These are phyloP conservation scores for Penicillium daleae DNA, from an alignment of 495 filamentous ascomycete species.

Conservation along the genomic window DNA sequence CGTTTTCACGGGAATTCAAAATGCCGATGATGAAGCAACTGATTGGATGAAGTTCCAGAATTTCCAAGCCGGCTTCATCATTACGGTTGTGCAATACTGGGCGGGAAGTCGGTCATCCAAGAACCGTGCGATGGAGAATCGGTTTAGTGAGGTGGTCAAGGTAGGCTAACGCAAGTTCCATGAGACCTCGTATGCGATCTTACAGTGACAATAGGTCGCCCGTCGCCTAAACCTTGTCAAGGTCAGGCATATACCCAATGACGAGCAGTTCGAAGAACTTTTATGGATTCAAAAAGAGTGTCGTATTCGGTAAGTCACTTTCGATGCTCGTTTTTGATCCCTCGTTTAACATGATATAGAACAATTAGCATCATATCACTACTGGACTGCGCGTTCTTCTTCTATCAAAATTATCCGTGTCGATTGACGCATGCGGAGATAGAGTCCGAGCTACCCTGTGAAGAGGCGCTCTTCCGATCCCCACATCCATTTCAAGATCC, in stretches of 20 bases:
- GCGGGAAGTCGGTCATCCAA: conserved; percentile 43
- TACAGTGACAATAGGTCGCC: conserved; percentile 27
- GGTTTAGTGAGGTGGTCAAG: conserved; percentile 49
- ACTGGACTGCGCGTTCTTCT: conserved; percentile 50
- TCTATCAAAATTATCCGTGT: conserved; percentile 51
- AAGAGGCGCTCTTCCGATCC: conserved; percentile 41
- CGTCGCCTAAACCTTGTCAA: conserved; percentile 44
- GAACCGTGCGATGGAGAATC: conserved; percentile 49
- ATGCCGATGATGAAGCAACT: conserved; percentile 26
- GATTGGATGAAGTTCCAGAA: conserved; percentile 49
- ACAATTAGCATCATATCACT: conserved; percentile 43
- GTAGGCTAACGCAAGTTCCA: conserved; percentile 18
- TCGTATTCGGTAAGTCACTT: conserved; percentile 41
- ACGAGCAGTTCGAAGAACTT: conserved; percentile 31
- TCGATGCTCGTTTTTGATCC: background rate
- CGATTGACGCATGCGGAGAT: conserved; percentile 43
- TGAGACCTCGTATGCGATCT: background rate
- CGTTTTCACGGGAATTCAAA: conserved; percentile 30
- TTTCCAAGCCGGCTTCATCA: conserved; percentile 50
- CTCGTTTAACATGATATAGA: conserved; percentile 29
- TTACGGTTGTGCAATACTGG: conserved; percentile 51
- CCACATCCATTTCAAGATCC: conserved; percentile 46
- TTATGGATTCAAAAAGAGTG: conserved; percentile 52
- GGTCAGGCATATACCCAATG: conserved; percentile 36
- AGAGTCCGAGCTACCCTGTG: conserved; percentile 45